phyloP scores from a whole-genome alignment of 495 filamentous ascomycete genomes.

The Hypoxylon perforatum region DNA sequence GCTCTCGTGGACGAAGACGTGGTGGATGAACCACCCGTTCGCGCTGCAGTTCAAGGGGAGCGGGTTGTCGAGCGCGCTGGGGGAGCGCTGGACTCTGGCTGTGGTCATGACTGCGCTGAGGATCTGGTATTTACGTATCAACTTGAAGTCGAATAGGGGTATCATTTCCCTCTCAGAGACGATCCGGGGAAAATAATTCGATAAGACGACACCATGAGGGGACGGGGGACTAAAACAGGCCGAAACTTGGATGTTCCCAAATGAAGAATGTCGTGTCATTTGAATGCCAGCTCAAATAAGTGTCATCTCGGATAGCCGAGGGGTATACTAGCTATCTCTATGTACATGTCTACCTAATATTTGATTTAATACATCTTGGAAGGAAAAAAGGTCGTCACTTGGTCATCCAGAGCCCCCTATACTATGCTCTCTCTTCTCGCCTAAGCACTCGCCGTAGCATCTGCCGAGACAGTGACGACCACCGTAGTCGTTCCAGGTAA shows the following conservation, averaged over 20 bases:
- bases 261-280: background rate
- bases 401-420: no score
- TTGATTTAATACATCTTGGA: conserved; percentile 12
- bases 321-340: background rate
- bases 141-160: background rate
- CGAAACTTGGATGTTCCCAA: no score
- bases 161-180: background rate
- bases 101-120: conserved; percentile 6
- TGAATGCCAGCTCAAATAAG: conserved; percentile 1
- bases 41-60: conserved; percentile 6
- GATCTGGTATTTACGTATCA: background rate
- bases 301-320: background rate
- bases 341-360: background rate
- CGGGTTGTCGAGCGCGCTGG: conserved; percentile 3
- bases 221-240: no score
- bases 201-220: no score
- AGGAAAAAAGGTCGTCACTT: conserved; percentile 9
- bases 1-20: conserved; percentile 6
- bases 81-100: conserved; percentile 13
- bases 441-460: conserved; percentile 11
- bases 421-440: background rate
- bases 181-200: background rate
- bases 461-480: conserved; percentile 24
- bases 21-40: conserved; percentile 9
- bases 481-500: conserved; percentile 28